Evolutionary conservation across 257 asterid genomes (phyloP), one percentile per base, ranked within the genome.

Genomic region (Coffea canephora): DNA sequence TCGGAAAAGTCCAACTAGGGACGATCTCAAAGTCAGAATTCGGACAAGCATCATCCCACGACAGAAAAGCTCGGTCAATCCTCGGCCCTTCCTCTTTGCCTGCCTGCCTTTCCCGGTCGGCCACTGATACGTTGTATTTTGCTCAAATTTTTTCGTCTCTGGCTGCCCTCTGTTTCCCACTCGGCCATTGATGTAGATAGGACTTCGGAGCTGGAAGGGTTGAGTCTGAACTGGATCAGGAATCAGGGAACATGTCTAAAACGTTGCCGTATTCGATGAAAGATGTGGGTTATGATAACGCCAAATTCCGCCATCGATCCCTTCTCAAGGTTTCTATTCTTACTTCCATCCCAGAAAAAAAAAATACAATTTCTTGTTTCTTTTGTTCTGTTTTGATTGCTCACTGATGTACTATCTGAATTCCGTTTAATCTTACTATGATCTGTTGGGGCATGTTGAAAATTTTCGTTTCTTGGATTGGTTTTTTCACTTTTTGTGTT

Each of bases 261-360:
- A 83, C 96, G 74, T 83, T 92, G 71, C 98, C 97, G n/a, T 91
- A 91, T 84, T 91, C 97, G 15, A 80, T 83, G 93, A 91, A 88
- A 87, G 98, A 94, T 88, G 92, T 93, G 8, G 86, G 85, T 70
- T 93, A 93, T 84, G 97, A 95, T 77, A 91, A 95, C 85, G 98
- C 93, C 23, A 93, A 93, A 91, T 91, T 93, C 80, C 96, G 97
- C 78, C 97, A 87, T 62, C 92, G 98, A 85, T 95, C 98, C 65
- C 64, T 83, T 25, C 65, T 86, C 50, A 90, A 89, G 97, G 97
- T 76, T 45, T 78, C 65, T 57, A 19, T 77, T 71, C 74, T 66
- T 19, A 46, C 7, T 39, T 79, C 6, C n/a, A 45, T 71, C 4
- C 36, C 76, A 54, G 71, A 39, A 41, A 57, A 27, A 27, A 27